Conservation (phyloP, 2,329 filamentous ascomycete species). For the Colletotrichum tofieldiae region DNA sequence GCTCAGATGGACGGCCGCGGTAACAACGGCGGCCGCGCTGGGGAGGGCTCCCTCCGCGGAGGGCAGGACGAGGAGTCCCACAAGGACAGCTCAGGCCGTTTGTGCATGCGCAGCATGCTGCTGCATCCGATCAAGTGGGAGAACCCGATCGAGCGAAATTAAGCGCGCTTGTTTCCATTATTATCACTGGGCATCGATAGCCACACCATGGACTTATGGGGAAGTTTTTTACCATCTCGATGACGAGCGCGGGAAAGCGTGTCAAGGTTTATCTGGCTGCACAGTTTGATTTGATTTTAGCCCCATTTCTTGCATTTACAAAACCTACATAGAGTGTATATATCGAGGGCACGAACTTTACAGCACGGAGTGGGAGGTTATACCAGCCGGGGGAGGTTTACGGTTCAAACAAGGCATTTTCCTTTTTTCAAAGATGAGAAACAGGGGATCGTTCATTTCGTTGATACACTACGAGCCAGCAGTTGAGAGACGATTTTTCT, state of each 20-base stretch:
- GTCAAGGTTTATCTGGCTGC: constrained; percentile 12
- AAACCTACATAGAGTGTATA: constrained; percentile 36
- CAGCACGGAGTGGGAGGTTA: constrained; percentile 37
- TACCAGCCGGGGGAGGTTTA: constrained; percentile 33
- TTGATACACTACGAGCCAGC: constrained; percentile 1
- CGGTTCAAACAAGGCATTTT: constrained; percentile 29
- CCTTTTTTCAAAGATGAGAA: not conserved
- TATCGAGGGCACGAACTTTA: constrained; percentile 27
- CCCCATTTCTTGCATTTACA: constrained; percentile 16
- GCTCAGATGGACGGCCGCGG: constrained; percentile 67
- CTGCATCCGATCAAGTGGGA: constrained; percentile 86
- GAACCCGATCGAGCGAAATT: constrained; percentile 61
- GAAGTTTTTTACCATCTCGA: not conserved
- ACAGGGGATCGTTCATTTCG: constrained; percentile 5
- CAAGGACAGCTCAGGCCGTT: constrained; percentile 69
- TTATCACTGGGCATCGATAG: not conserved
- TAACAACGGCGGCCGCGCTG: constrained; percentile 64
- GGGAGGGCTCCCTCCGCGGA: constrained; percentile 63
- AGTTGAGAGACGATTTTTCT: not conserved
- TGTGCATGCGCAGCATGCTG: constrained; percentile 86
- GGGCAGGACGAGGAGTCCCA: constrained; percentile 67
- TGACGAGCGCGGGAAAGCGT: constrained; percentile 16
- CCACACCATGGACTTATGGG: not conserved
- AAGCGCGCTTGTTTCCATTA: not conserved
- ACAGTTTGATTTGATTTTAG: constrained; percentile 18